phyloP scores from a whole-genome alignment of 805 yeast species.

The Candida maris region DNA sequence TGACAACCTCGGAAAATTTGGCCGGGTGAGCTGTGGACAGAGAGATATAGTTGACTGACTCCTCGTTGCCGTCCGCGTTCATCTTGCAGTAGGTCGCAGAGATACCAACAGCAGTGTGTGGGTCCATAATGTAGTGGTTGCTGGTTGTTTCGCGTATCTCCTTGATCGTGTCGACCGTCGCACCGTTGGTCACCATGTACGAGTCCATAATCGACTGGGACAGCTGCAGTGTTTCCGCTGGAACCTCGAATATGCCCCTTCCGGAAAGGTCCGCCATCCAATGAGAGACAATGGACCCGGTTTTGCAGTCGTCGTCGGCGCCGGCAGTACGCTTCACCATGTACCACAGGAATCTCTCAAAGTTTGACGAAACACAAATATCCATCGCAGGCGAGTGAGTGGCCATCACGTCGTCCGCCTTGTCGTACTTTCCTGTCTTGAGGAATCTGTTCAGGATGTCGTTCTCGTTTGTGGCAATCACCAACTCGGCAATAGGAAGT shows the following conservation, averaged over 20 bases:
- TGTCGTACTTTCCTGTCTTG: constrained; percentile 80
- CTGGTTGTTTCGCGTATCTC: constrained; percentile 54
- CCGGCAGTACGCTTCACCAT: constrained; percentile 72
- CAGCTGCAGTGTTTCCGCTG: constrained; percentile 55
- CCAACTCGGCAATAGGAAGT: constrained; percentile 77
- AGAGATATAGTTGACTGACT: constrained; percentile 55
- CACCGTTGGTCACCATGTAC: constrained; percentile 72
- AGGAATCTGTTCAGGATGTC: constrained; percentile 93
- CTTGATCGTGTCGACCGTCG: constrained; percentile 78
- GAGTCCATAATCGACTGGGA: constrained; percentile 73
- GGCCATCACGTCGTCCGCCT: constrained; percentile 68
- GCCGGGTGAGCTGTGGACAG: constrained; percentile 99
- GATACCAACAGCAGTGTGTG: constrained; percentile 95
- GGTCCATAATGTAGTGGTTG: constrained; percentile 81
- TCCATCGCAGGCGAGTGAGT: constrained; percentile 99
- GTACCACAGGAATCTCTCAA: constrained; percentile 95
- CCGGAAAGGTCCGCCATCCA: constrained; percentile 82
- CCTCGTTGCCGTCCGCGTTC: constrained; percentile 35
- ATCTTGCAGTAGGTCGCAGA: constrained; percentile 67
- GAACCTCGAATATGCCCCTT: constrained; percentile 72
- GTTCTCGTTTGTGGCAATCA: constrained; percentile 94
- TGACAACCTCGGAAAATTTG: constrained; percentile 94
- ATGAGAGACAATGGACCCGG: constrained; percentile 65
- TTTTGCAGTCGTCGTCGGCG: constrained; percentile 52
- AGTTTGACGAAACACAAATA: constrained; percentile 89